Evolutionary conservation across 2,329 filamentous ascomycete species (phyloP), one percentile per base, ranked within the genome.

Genomic region (Aureobasidium uvarum): DNA sequence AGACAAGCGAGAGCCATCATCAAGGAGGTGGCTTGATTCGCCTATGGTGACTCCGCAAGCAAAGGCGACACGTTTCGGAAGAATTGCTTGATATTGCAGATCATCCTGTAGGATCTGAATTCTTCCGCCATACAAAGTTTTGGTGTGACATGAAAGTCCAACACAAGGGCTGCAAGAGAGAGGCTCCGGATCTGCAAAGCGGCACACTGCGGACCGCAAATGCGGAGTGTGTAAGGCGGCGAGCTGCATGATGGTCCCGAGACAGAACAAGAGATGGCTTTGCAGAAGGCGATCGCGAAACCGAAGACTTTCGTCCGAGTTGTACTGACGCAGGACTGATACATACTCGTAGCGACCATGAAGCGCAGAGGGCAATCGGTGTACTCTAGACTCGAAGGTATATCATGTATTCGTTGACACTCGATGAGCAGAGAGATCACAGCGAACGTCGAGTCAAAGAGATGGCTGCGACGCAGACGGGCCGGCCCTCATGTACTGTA

Each of bases 11-110:
- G 18, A 48, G 56, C 11, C 25, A 25, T 33, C 56, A 46, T 60
- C n/a, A 48, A 36, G 11, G n/a, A 38, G 28, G 56, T 18, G 56
- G 56, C 56, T 60, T n/a, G 16, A 25, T 60, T 36, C 38, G 43
- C 18, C n/a, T 28, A 48, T 60, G 56, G 56, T 41, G 56, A 25
- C 41, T 46, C 43, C 41, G 20, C 56, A 60, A 38, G 56, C 43
- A 60, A n/a, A 48, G 41, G n/a, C 56, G 43, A 48, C 46, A 43
- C 41, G 56, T 60, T 60, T 60, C 56, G 56, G 56, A 60, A 60
- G 56, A 60, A 60, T 60, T 60, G 56, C 43, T 60, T 60, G 56
- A 38, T 60, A 38, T 60, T 48, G 56, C 56, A 60, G 56, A 60
- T 60, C 56, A 25, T 58, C n/a, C 18, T 36, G 41, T 3, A 8